These are phyloP conservation scores for Xylaria sp. DNA, from an alignment of 2,329 filamentous ascomycete species.

Conservation along the genomic window DNA sequence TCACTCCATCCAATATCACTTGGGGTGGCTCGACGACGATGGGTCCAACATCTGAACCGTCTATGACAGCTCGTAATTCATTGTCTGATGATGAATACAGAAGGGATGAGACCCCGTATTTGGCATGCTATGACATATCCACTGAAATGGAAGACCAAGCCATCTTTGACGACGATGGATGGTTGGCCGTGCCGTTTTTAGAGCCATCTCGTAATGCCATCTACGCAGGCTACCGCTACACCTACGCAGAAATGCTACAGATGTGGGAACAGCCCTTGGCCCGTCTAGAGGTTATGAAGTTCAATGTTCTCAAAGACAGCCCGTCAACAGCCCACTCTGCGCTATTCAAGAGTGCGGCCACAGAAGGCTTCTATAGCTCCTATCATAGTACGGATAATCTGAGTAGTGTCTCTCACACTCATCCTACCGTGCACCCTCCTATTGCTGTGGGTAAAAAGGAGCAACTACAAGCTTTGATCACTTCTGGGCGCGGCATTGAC, in stretches of 20 bases:
- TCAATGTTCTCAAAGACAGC: constrained; percentile 70
- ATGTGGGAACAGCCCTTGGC: constrained; percentile 73
- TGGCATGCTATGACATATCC: constrained; percentile 63
- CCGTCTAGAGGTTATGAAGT: constrained; percentile 75
- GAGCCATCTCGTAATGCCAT: constrained; percentile 60
- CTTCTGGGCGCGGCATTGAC: constrained; percentile 68
- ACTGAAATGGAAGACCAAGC: constrained; percentile 70
- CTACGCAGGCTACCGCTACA: constrained; percentile 71
- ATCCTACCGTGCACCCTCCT: constrained; percentile 58
- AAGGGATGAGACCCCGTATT: constrained; percentile 58
- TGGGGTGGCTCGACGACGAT: constrained; percentile 62
- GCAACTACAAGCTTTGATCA: constrained; percentile 61
- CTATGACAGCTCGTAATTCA: constrained; percentile 62
- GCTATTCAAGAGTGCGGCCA: constrained; percentile 42
- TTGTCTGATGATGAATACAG: constrained; percentile 65
- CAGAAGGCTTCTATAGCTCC: constrained; percentile 53
- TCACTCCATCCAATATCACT: constrained; percentile 64
- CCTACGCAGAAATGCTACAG: constrained; percentile 76
- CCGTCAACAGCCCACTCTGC: constrained; percentile 45
- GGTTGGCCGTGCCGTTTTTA: constrained; percentile 69
- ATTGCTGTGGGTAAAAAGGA: constrained; percentile 69
- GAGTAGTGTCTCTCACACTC: constrained; percentile 51
- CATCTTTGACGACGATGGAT: constrained; percentile 76
- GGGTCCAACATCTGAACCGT: constrained; percentile 56
- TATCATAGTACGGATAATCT: constrained; percentile 50